Conservation (phyloP, 306 rosid genomes). For the Cicer chorassanicum region DNA sequence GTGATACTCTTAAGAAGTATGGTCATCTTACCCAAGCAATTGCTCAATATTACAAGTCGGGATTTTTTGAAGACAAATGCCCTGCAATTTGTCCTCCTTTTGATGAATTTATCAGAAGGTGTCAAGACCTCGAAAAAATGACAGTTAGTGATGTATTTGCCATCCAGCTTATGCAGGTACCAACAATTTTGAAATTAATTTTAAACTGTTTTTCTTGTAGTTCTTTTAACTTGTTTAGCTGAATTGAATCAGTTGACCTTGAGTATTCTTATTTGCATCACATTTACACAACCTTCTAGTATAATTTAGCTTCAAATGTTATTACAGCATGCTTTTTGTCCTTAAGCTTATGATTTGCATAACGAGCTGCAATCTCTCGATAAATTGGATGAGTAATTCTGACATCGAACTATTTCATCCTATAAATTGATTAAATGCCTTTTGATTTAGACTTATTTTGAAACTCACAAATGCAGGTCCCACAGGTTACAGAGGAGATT, state of each 20-base stretch:
- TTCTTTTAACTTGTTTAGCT: slow-evolving; percentile 17
- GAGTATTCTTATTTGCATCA: slow-evolving; percentile 18
- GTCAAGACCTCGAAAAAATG: slow-evolving; percentile 81
- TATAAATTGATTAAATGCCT: not conserved
- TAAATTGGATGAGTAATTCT: slow-evolving; percentile 34
- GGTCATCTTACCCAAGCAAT: slow-evolving; percentile 87
- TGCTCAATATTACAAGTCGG: slow-evolving; percentile 68
- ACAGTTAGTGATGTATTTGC: slow-evolving; percentile 93
- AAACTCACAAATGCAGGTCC: slow-evolving; percentile 66
- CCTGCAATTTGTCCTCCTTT: slow-evolving; percentile 64
- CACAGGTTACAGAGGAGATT: slow-evolving; percentile 95
- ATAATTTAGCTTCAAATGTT: slow-evolving; percentile 21
- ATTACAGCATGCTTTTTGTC: not conserved
- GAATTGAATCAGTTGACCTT: slow-evolving; percentile 5
- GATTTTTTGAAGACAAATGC: slow-evolving; percentile 53
- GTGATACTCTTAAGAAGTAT: slow-evolving; percentile 88
- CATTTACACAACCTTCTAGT: not conserved
- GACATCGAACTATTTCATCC: not conserved
- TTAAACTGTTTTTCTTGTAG: slow-evolving; percentile 24
- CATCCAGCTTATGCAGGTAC: slow-evolving; percentile 96
- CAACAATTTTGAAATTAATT: slow-evolving; percentile 10
- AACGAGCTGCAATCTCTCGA: slow-evolving; percentile 4
- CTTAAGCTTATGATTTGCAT: not conserved
- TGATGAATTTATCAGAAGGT: slow-evolving; percentile 69
- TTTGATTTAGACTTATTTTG: slow-evolving; percentile 4